Base-by-base conservation (phyloP, 129 eudicot genomes). In the Erigeron canadensis region DNA sequence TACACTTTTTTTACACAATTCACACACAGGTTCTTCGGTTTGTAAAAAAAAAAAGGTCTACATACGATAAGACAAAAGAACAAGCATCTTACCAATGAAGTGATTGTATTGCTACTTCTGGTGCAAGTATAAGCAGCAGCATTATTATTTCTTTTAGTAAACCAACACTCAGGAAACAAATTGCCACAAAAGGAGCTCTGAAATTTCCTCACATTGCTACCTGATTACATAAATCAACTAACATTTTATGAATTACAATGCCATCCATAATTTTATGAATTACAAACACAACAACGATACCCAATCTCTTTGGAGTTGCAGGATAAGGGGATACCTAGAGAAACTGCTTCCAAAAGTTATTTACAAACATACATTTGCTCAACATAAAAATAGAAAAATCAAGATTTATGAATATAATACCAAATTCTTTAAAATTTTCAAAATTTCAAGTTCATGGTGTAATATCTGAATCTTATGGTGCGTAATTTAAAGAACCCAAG, bases 121-220 rank as follows among this genome's bases (percentile, higher is more conserved):
- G 51, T 51, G 18, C 65, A 65, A 18, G 63, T 64, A 42, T 53
- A 39, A 13, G 53, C 16, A 75, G 53, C 16, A 75, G 65, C 75
- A 53, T 22, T 80, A 73, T 28, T 28, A 28, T 28, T 28, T 28
- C 69, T 86, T 67, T 71, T 69, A 41, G 60, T 23, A 63, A 80
- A 67, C n/a, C 63, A 70, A 71, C 70, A 58, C 53, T 50, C 43
- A 58, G 71, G 42, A 51, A 67, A 43, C 78, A 75, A 7, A 54
- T 81, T 76, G 53, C 90, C 89, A 80, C 34, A 63, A 28, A 84
- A 78, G 37, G 92, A 84, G 87, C 83, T 81, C 77, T 76, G 86
- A 55, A 85, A 84, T 46, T 75, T 83, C 70, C 84, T 78, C 42
- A 63, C 62, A 58, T 71, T 44, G 56, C 83, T 77, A 70, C 75